phyloP scores from a whole-genome alignment of 768 basidiomycete species.

The Phylloporus rhodoxanthus region DNA sequence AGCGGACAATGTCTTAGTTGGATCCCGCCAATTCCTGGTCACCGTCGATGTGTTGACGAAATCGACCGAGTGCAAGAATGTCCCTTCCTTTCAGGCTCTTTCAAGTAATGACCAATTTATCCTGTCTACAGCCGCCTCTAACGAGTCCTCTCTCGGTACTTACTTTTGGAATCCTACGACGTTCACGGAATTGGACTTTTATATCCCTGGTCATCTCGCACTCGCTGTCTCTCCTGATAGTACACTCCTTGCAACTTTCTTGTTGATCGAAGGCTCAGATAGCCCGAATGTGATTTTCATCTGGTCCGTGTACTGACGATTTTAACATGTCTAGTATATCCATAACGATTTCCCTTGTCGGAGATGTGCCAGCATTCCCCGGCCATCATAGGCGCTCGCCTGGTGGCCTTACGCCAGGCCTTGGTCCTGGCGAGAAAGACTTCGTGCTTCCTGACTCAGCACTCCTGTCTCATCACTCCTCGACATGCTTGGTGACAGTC shows the following conservation, averaged over 20 bases:
- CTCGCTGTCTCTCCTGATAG: not conserved
- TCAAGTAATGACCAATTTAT: not conserved
- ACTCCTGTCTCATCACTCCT: too few species aligned
- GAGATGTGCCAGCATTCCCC: not conserved
- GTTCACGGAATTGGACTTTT: not conserved
- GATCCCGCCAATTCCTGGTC: not conserved
- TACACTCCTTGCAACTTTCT: not conserved
- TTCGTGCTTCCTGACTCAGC: too few species aligned
- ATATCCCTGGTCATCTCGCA: not conserved
- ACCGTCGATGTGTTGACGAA: not conserved
- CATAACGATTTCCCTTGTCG: not conserved
- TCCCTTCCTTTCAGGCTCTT: not conserved
- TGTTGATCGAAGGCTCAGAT: not conserved
- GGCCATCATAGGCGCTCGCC: too few species aligned
- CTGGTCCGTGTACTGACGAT: not conserved
- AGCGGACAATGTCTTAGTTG: not conserved
- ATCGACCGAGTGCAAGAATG: not conserved
- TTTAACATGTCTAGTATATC: not conserved
- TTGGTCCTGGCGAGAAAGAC: too few species aligned
- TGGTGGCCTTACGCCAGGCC: too few species aligned
- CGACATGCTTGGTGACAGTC: too few species aligned
- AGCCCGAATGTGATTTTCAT: not conserved
- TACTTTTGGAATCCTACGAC: constrained; percentile 5
- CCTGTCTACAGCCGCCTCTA: not conserved
- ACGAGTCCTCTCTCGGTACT: not conserved